Conservation (phyloP, 2,329 filamentous ascomycete species). For the Orbilia blumenaviensis region DNA sequence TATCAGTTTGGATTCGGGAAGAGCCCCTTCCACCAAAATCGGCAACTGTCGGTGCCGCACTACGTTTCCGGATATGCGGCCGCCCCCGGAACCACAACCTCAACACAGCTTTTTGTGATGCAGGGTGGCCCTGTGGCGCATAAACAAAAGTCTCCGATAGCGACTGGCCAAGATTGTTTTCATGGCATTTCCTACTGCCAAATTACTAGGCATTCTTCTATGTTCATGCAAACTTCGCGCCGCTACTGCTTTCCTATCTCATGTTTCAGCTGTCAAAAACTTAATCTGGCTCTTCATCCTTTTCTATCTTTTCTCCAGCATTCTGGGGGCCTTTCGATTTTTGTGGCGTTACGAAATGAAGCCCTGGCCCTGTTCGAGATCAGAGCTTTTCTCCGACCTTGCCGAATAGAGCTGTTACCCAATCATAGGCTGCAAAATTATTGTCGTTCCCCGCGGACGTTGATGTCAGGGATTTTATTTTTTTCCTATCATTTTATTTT, state of each 20-base stretch:
- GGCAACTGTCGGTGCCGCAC: constrained; percentile 30
- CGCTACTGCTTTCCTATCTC: constrained; percentile 3
- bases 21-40: constrained; percentile 1
- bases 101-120: constrained; percentile 9
- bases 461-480: not conserved
- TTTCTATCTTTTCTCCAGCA: not conserved
- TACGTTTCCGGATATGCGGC: constrained; percentile 9
- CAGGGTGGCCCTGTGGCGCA: not conserved
- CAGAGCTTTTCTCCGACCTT: not conserved
- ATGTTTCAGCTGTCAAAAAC: not conserved
- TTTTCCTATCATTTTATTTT: not conserved
- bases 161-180: not conserved
- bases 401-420: not conserved
- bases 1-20: constrained; percentile 1
- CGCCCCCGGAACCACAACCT: constrained; percentile 7
- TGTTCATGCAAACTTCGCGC: constrained; percentile 12
- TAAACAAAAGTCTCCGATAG: constrained; percentile 31
- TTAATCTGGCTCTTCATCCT: not conserved
- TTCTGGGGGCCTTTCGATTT: not conserved
- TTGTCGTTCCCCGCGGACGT: not conserved
- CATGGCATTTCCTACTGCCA: constrained; percentile 1
- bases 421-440: not conserved
- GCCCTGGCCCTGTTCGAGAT: constrained; percentile 7
- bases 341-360: constrained; percentile 4
- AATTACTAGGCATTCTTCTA: not conserved